phyloP scores from a whole-genome alignment of 2,329 filamentous ascomycete species.

The Leptographium wingfieldii region DNA sequence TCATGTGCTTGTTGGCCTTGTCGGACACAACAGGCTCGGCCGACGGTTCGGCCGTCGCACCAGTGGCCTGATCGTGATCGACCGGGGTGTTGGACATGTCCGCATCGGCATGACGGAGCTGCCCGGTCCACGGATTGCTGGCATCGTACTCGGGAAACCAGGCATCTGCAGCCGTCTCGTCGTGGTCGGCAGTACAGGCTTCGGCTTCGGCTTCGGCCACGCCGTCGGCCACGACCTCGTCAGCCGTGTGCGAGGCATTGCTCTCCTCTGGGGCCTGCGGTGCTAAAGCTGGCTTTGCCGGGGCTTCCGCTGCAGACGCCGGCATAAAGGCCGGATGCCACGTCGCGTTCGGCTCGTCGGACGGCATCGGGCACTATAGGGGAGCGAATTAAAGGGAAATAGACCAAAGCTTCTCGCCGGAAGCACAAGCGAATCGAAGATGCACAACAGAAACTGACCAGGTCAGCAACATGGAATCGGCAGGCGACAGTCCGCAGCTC shows the following conservation, averaged over 20 bases:
- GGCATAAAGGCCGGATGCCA: slow-evolving; percentile 43
- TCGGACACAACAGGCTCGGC: background rate
- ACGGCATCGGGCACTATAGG: slow-evolving; percentile 23
- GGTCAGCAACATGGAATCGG: background rate
- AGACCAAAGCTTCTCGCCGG: background rate
- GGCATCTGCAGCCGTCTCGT: slow-evolving; percentile 11
- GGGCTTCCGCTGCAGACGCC: slow-evolving; percentile 16
- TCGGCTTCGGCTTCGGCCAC: background rate
- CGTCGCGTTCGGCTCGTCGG: slow-evolving; percentile 28
- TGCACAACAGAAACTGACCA: background rate
- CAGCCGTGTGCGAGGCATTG: too few species aligned
- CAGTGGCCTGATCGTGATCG: too few species aligned
- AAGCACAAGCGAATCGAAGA: background rate
- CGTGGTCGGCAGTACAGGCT: background rate
- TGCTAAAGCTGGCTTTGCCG: background rate
- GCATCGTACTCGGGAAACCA: slow-evolving; percentile 18
- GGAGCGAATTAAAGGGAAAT: background rate
- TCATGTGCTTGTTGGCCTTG: slow-evolving; percentile 36
- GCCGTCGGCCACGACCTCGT: background rate
- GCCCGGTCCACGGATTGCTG: background rate
- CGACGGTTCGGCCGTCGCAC: background rate
- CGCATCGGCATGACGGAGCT: background rate
- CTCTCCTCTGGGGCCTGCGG: background rate
- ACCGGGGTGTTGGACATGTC: background rate
- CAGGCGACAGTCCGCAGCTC: background rate